Conservation (phyloP, 805 yeast genomes). For the Metschnikowia drakensbergensis region DNA sequence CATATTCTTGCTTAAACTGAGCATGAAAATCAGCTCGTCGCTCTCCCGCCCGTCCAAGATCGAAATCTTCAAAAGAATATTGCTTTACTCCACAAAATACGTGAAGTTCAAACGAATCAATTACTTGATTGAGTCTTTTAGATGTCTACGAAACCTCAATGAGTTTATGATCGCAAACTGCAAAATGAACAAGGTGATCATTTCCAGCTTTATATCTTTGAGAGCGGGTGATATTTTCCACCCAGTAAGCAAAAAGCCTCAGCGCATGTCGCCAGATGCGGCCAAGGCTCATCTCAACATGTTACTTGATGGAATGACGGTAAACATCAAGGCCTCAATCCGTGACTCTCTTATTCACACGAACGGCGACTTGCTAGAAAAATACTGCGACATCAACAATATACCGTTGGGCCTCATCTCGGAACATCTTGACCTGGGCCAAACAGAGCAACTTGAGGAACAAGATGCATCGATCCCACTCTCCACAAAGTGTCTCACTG, state of each 20-base stretch:
- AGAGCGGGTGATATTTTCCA: constrained; percentile 31
- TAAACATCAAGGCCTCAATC: constrained; percentile 29
- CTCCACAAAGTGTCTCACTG: constrained; percentile 15
- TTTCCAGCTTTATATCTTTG: constrained; percentile 27
- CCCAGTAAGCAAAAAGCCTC: constrained; percentile 10
- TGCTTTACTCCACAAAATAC: constrained; percentile 27
- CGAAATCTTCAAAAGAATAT: constrained; percentile 29
- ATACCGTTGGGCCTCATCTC: constrained; percentile 23
- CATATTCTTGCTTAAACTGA: constrained; percentile 27
- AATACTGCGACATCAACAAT: constrained; percentile 37
- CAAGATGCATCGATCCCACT: neutral
- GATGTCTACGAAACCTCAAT: constrained; percentile 23
- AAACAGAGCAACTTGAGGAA: constrained; percentile 1
- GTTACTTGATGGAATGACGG: constrained; percentile 26
- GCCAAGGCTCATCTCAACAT: constrained; percentile 20
- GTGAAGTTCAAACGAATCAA: constrained; percentile 25
- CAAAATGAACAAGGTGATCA: constrained; percentile 34
- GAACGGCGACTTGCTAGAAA: constrained; percentile 38
- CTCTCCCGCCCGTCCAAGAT: constrained; percentile 14
- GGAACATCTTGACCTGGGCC: constrained; percentile 8
- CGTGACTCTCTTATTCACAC: constrained; percentile 27
- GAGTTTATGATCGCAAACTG: constrained; percentile 33
- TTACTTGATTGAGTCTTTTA: constrained; percentile 22
- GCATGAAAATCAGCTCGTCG: constrained; percentile 2
- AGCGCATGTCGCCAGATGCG: neutral